phyloP scores from a whole-genome alignment of 208 protist genomes.

The Naegleria lovaniensis region DNA sequence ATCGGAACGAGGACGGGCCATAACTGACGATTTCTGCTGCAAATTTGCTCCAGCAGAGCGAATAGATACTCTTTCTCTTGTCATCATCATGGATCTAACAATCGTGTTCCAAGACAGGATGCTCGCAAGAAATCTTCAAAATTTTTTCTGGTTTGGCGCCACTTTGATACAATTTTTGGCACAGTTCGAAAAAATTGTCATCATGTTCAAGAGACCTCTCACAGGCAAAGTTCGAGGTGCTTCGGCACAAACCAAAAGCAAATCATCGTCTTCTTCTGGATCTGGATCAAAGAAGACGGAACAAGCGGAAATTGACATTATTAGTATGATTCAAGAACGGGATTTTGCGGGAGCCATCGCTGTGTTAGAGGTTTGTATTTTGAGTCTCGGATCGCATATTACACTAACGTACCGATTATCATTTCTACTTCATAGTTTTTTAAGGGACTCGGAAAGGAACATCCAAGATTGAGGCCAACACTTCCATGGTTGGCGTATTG shows the following conservation, averaged over 20 bases:
- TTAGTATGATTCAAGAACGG: constrained; percentile 36
- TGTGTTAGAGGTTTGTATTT: constrained; percentile 40
- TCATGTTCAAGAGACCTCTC: not conserved
- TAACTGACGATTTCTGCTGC: too few species aligned
- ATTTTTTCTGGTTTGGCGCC: too few species aligned
- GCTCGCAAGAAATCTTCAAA: too few species aligned
- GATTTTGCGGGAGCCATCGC: constrained; percentile 52
- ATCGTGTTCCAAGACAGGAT: too few species aligned
- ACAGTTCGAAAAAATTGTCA: not conserved
- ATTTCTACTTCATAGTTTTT: constrained; percentile 8
- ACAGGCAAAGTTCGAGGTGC: not conserved
- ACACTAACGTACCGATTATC: constrained; percentile 22
- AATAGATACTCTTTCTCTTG: not conserved
- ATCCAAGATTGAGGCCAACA: constrained; percentile 34
- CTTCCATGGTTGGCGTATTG: constrained; percentile 81
- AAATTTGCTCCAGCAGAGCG: too few species aligned
- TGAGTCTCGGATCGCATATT: not conserved
- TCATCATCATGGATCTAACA: too few species aligned
- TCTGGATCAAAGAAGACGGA: constrained; percentile 25
- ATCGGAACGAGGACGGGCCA: too few species aligned
- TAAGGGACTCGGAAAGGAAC: not conserved
- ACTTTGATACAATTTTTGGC: not conserved
- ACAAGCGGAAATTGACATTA: constrained; percentile 39
- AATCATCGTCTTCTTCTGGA: constrained; percentile 37
- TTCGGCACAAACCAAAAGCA: not conserved